These are phyloP conservation scores for Danielia reshetovae DNA, from an alignment of 805 yeast genomes.

Conservation along the genomic window DNA sequence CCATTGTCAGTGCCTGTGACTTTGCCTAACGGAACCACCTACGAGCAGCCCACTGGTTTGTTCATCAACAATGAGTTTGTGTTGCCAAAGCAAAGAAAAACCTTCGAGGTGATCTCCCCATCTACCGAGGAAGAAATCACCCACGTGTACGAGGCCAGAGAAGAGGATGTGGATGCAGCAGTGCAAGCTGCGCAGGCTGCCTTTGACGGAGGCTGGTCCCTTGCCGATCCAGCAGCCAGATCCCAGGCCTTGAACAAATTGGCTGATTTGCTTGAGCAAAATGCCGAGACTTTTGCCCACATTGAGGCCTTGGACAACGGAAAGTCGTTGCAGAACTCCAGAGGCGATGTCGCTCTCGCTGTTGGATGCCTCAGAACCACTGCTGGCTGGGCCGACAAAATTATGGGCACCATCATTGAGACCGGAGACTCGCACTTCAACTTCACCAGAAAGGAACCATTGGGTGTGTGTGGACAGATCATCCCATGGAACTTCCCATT, in stretches of 20 bases:
- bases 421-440: slow-evolving; percentile 71
- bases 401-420: slow-evolving; percentile 70
- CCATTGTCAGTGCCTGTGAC: slow-evolving; percentile 44
- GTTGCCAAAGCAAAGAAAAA: slow-evolving; percentile 50
- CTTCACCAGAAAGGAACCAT: slow-evolving; percentile 82
- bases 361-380: slow-evolving; percentile 72
- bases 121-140: slow-evolving; percentile 68
- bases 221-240: slow-evolving; percentile 63
- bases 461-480: slow-evolving; percentile 94
- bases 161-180: slow-evolving; percentile 78
- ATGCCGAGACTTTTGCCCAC: slow-evolving; percentile 67
- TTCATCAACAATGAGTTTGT: slow-evolving; percentile 85
- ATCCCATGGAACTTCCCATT: slow-evolving; percentile 98
- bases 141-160: slow-evolving; percentile 69
- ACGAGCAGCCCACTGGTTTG: slow-evolving; percentile 82
- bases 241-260: slow-evolving; percentile 61
- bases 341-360: slow-evolving; percentile 71
- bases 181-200: slow-evolving; percentile 83
- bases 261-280: slow-evolving; percentile 72
- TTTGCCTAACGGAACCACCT: slow-evolving; percentile 68
- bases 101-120: slow-evolving; percentile 62
- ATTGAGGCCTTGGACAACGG: slow-evolving; percentile 91
- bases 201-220: slow-evolving; percentile 66
- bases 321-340: slow-evolving; percentile 67
- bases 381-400: slow-evolving; percentile 91